Percentiles rank a stretch among this genome's conserved stretches.
Conservation (phyloP, 2,329 filamentous ascomycete genomes). For the Mollisiaceae sp. region DNA sequence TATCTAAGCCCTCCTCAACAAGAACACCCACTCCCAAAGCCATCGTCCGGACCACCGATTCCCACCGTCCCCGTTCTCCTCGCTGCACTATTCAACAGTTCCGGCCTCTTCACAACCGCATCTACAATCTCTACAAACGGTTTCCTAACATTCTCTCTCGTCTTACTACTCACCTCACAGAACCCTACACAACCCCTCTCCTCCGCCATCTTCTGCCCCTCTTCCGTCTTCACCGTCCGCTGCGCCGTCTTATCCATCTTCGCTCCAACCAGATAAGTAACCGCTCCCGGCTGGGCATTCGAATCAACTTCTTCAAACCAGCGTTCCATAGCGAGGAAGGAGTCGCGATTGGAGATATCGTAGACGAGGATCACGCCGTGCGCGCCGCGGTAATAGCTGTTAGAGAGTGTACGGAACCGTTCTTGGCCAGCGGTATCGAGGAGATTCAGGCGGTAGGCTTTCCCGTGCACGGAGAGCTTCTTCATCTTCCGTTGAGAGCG, state of each 20-base stretch:
- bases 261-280: slow-evolving; percentile 56
- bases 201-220: slow-evolving; percentile 53
- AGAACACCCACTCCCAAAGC: slow-evolving; percentile 33
- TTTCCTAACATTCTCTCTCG: slow-evolving; percentile 55
- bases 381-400: slow-evolving; percentile 94
- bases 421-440: slow-evolving; percentile 94
- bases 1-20: slow-evolving; percentile 26
- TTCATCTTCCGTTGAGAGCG: slow-evolving; percentile 50
- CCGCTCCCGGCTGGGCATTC: slow-evolving; percentile 55
- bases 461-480: slow-evolving; percentile 56
- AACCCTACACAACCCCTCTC: slow-evolving; percentile 52
- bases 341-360: slow-evolving; percentile 74
- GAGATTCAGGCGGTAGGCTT: slow-evolving; percentile 57
- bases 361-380: slow-evolving; percentile 96
- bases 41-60: slow-evolving; percentile 32
- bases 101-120: slow-evolving; percentile 52
- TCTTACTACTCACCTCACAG: slow-evolving; percentile 60
- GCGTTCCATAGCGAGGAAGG: slow-evolving; percentile 56
- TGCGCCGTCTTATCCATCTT: slow-evolving; percentile 55
- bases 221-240: slow-evolving; percentile 52
- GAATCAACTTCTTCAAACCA: slow-evolving; percentile 60
- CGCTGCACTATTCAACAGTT: slow-evolving; percentile 44
- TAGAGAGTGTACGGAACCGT: slow-evolving; percentile 90
- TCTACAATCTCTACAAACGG: slow-evolving; percentile 59
- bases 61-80: slow-evolving; percentile 35